Evolutionary conservation across 2,329 filamentous ascomycete species (phyloP).

Genomic region (Didymella lethalis): DNA sequence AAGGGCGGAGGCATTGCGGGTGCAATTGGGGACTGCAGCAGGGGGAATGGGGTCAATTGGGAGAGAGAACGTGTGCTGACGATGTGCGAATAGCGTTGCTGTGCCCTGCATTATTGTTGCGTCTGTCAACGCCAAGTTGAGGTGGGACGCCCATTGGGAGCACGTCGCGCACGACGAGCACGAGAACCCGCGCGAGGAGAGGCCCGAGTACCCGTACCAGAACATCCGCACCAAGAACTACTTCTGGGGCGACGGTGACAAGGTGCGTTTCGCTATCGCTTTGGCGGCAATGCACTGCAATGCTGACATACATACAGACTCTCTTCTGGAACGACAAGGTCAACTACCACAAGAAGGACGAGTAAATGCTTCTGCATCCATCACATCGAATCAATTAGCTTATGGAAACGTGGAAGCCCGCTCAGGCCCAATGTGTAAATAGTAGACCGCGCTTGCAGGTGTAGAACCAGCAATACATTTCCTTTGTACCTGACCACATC

Average conservation of each 20-base stretch:
- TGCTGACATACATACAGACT: conserved; percentile 47
- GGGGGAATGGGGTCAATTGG: conserved; percentile 1
- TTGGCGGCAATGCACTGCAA: background rate
- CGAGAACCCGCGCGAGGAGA: conserved; percentile 81
- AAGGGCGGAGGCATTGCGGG: conserved; percentile 7
- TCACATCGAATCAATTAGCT: conserved; percentile 6
- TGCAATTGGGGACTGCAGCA: conserved; percentile 1
- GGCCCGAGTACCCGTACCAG: conserved; percentile 93
- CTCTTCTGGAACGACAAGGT: conserved; percentile 86
- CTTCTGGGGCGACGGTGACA: conserved; percentile 94
- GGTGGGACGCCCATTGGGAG: conserved; percentile 97
- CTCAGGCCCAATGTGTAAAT: conserved; percentile 35
- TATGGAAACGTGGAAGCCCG: conserved; percentile 14
- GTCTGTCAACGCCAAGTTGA: conserved; percentile 81
- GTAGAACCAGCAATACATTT: conserved; percentile 44
- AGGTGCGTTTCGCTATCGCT: conserved; percentile 64
- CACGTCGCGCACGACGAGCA: conserved; percentile 78
- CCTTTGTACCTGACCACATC: conserved; percentile 34
- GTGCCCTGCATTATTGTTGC: conserved; percentile 76
- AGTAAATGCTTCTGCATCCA: conserved; percentile 58
- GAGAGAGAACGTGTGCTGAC: conserved; percentile 21
- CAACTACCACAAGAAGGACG: conserved; percentile 93
- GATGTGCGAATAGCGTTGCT: conserved; percentile 68
- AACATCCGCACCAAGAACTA: conserved; percentile 98
- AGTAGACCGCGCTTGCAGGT: conserved; percentile 34